Evolutionary conservation across 768 basidiomycete genomes (phyloP), one percentile per base, ranked within the genome.

Genomic region (Tremella fuciformis): DNA sequence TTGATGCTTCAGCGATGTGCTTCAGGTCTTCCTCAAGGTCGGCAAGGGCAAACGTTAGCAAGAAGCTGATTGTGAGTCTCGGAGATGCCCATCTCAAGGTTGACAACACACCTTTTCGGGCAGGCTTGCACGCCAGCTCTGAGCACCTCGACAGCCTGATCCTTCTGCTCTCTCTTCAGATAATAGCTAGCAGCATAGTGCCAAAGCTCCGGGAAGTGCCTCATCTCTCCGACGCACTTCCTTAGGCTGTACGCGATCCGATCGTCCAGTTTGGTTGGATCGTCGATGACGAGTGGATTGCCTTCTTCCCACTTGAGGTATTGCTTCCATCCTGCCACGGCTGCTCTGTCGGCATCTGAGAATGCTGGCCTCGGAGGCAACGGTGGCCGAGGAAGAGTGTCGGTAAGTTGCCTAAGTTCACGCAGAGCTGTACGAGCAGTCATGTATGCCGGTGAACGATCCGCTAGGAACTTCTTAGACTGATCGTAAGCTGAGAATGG

Each of bases 161-260:
- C 91, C 8, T 81, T 77, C 76, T 87, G 88, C 59, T 86, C 87
- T 39, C 87, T 79, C 50, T 82, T 83, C 55, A 81, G 80, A n/a
- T 85, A 86, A 85, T 89, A 94, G 21, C 81, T 83, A 66, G 88
- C 90, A 3, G 91, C 89, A 85, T 93, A 89, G 75, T 88, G 92
- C 96, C 94, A 97, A 56, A 97, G 86, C 77, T 99, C 96, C 2
- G 89, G 86, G 75, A 88, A 96, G 78, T 89, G 98, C 42, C 94
- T 82, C 89, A 97, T 89, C 58, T 89, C 84, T 50, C 89, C 86
- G 50, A 96, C 80, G 9, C 91, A 92, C 77, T 94, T 91, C 63
- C 87, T 83, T 74, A 96, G 91, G 18, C 89, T 88, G 46, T 86
- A 84, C 68, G 86, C 85, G 11, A 98, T 81, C 22, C 96, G 82